phyloP scores from a whole-genome alignment of 352 stramenopile species.

The Phytopythium delawarense region DNA sequence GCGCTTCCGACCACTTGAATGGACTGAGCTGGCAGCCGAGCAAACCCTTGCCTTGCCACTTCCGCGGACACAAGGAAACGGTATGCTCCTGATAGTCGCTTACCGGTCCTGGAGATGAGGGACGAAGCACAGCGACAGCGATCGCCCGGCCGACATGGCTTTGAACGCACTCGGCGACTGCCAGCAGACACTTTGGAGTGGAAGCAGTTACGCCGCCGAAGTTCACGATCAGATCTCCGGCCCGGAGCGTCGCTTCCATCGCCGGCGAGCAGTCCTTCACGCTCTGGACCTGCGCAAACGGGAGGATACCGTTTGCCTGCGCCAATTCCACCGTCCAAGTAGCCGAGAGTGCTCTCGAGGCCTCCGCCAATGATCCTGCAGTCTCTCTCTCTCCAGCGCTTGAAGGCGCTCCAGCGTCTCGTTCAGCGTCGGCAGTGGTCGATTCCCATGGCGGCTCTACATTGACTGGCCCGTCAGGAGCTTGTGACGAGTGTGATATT shows the following conservation, averaged over 20 bases:
- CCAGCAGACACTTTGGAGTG: slow-evolving; percentile 45
- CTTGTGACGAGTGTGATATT: background rate
- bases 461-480: background rate
- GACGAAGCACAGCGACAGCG: slow-evolving; percentile 31
- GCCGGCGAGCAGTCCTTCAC: slow-evolving; percentile 38
- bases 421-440: background rate
- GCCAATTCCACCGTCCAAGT: slow-evolving; percentile 6
- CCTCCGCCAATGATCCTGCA: background rate
- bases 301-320: slow-evolving; percentile 10
- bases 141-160: slow-evolving; percentile 33
- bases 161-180: slow-evolving; percentile 49
- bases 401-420: background rate
- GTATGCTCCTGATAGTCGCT: slow-evolving; percentile 12
- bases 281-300: slow-evolving; percentile 48
- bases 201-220: slow-evolving; percentile 44
- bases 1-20: slow-evolving; percentile 40
- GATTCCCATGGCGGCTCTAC: background rate
- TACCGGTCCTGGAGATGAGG: background rate
- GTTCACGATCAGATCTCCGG: slow-evolving; percentile 39
- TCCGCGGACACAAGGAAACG: slow-evolving; percentile 27
- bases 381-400: background rate
- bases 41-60: slow-evolving; percentile 64
- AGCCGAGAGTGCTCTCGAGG: background rate
- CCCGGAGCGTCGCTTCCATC: slow-evolving; percentile 33
- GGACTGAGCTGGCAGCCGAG: slow-evolving; percentile 59